Conservation (phyloP, 2,329 filamentous ascomycete species). For the Periconia digitata region DNA sequence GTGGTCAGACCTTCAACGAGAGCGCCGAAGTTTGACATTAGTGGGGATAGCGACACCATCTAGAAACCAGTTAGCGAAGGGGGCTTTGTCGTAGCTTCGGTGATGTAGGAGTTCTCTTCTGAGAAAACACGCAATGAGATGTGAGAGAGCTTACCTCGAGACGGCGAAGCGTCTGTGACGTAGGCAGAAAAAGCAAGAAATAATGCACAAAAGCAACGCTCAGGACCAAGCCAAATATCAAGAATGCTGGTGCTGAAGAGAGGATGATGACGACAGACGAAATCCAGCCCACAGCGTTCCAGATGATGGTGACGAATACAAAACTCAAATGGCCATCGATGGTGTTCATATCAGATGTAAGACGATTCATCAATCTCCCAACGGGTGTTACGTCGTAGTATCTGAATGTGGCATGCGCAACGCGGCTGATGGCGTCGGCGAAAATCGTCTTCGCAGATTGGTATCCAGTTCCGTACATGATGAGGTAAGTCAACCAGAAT, state of each 20-base stretch:
- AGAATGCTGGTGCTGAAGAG: constrained; percentile 74
- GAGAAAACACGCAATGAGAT: background rate
- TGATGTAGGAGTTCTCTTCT: constrained; percentile 12
- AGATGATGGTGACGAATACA: constrained; percentile 72
- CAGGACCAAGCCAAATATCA: constrained; percentile 70
- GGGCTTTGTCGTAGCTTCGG: too few relatives aligned
- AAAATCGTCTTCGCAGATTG: constrained; percentile 77
- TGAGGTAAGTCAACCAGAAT: constrained; percentile 63
- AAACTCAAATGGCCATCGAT: constrained; percentile 82
- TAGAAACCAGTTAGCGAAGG: too few relatives aligned
- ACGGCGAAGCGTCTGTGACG: constrained; percentile 78
- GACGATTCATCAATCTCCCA: constrained; percentile 85
- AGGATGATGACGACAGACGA: constrained; percentile 77
- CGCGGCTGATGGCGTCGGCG: constrained; percentile 67
- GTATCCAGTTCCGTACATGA: constrained; percentile 78
- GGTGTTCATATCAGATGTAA: constrained; percentile 87
- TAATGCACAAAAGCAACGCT: constrained; percentile 70
- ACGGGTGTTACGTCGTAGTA: constrained; percentile 92
- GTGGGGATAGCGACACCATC: constrained; percentile 83
- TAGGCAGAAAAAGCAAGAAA: constrained; percentile 76
- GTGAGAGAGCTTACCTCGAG: constrained; percentile 58
- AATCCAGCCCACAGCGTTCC: constrained; percentile 69
- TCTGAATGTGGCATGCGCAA: constrained; percentile 80
- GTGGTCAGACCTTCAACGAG: constrained; percentile 84
- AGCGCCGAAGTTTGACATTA: constrained; percentile 91